Conservation (phyloP, 148 eudicot genomes). For the Polygonum aviculare region DNA sequence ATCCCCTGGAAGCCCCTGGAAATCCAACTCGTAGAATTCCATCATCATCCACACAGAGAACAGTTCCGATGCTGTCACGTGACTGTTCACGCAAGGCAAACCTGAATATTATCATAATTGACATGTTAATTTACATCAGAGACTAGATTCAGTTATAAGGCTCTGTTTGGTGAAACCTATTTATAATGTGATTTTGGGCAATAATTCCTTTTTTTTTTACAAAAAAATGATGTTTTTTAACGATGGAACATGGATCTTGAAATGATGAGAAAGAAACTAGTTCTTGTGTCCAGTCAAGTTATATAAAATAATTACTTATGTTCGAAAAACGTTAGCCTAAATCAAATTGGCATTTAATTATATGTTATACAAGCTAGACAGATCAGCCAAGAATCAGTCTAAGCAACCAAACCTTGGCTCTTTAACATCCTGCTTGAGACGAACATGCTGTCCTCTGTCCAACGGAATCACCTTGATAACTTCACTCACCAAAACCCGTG, state of each 20-base stretch:
- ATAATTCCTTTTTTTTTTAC: too few species aligned
- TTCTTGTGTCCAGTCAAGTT: too few species aligned
- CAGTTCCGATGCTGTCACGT: constrained; percentile 92
- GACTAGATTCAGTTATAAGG: neutral
- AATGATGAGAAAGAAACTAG: too few species aligned
- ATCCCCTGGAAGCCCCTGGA: constrained; percentile 99
- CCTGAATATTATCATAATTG: constrained; percentile 28
- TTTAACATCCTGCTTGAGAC: constrained; percentile 64
- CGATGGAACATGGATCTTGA: too few species aligned
- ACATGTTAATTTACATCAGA: neutral
- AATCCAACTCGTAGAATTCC: constrained; percentile 97
- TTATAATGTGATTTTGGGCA: too few species aligned
- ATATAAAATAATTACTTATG: too few species aligned
- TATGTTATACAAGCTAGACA: neutral
- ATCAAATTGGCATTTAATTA: neutral
- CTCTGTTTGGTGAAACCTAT: too few species aligned
- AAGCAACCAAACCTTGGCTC: constrained; percentile 70
- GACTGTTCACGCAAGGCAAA: constrained; percentile 93
- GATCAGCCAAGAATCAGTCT: neutral
- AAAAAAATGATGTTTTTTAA: too few species aligned
- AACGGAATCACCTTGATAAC: constrained; percentile 89
- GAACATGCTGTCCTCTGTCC: constrained; percentile 98
- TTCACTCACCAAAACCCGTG: constrained; percentile 68
- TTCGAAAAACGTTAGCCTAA: neutral
- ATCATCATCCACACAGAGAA: constrained; percentile 96